A percentile compares a stretch with the other conserved stretches of the same genome.
Evolutionary conservation across 371 early-diverging fungal genomes (phyloP).

Genomic region (Vavraia culicis): DNA sequence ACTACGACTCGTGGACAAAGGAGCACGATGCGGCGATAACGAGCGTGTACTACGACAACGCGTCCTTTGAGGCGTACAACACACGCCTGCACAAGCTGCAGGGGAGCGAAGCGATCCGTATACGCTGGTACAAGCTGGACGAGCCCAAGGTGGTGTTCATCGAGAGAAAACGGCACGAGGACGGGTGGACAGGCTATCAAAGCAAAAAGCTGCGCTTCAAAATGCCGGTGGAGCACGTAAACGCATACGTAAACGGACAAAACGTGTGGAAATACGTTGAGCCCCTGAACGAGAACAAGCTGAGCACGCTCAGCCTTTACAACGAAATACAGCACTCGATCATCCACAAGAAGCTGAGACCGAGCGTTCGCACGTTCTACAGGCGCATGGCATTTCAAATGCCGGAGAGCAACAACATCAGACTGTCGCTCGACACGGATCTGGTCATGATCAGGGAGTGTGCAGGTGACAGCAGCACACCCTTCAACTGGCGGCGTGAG

Average conservation of each 20-base stretch:
- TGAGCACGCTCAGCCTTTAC: constrained; percentile 52
- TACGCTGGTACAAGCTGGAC: constrained; percentile 68
- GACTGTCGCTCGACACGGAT: constrained; percentile 89
- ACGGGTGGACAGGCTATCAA: constrained; percentile 74
- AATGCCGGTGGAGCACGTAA: constrained; percentile 72
- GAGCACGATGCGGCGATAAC: constrained; percentile 70
- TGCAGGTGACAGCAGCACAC: constrained; percentile 40
- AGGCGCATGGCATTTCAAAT: constrained; percentile 95
- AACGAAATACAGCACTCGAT: constrained; percentile 58
- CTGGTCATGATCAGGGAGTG: constrained; percentile 78
- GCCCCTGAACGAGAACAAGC: constrained; percentile 53
- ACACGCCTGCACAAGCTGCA: constrained; percentile 69
- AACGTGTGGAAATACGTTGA: constrained; percentile 54
- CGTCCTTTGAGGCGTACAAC: constrained; percentile 62
- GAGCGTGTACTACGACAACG: constrained; percentile 81
- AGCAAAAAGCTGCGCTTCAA: constrained; percentile 74
- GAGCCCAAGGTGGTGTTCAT: constrained; percentile 63
- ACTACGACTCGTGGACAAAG: constrained; percentile 47
- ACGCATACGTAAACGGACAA: constrained; percentile 56
- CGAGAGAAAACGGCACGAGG: constrained; percentile 83
- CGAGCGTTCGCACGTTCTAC: constrained; percentile 76
- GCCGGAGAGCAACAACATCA: constrained; percentile 83
- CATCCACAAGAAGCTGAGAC: constrained; percentile 53
- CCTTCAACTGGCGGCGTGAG: constrained; percentile 58
- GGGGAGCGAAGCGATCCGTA: constrained; percentile 63